Percentiles rank a stretch among this genome's conserved stretches.
phyloP scores from a whole-genome alignment of 2,329 filamentous ascomycete genomes.

The Mycosphaerella sp. region DNA sequence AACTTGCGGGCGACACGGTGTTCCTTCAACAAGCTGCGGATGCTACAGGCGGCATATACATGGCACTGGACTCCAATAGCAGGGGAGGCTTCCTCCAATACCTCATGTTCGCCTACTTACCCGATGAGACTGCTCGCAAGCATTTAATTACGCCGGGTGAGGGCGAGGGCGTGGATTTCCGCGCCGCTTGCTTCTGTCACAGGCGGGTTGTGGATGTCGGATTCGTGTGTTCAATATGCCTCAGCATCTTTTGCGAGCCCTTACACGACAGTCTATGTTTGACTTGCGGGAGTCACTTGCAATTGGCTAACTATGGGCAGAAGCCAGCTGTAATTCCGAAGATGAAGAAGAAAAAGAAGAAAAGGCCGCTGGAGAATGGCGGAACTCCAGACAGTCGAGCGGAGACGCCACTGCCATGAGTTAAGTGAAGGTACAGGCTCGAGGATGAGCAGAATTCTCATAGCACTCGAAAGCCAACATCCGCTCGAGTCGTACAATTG shows the following conservation, averaged over 20 bases:
- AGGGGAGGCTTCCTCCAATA: conserved; percentile 70
- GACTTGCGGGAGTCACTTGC: conserved; percentile 73
- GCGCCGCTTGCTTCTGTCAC: conserved; percentile 98
- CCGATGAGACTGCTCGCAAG: conserved; percentile 58
- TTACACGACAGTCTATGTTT: conserved; percentile 63
- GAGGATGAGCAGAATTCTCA: too few species aligned
- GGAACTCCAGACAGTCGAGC: conserved; percentile 28
- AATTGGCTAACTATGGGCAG: conserved; percentile 67
- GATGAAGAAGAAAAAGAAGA: conserved; percentile 63
- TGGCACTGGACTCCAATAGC: conserved; percentile 40
- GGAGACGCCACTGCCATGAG: conserved; percentile 27
- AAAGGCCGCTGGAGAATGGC: conserved; percentile 42
- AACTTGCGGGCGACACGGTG: conserved; percentile 77
- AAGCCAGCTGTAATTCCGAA: conserved; percentile 69
- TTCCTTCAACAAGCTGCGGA: conserved; percentile 89
- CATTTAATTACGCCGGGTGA: conserved; percentile 67
- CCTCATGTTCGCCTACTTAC: conserved; percentile 88
- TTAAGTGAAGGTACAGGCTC: too few species aligned
- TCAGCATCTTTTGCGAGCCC: conserved; percentile 82
- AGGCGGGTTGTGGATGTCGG: conserved; percentile 83
- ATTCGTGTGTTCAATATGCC: conserved; percentile 92
- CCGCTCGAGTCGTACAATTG: too few species aligned
- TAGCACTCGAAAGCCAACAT: too few species aligned
- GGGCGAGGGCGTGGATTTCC: conserved; percentile 84
- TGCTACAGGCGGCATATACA: conserved; percentile 65